Percentiles rank a stretch among this genome's conserved stretches.
Evolutionary conservation across 345 rosid species (phyloP).

Genomic region (Brassica cretica): DNA sequence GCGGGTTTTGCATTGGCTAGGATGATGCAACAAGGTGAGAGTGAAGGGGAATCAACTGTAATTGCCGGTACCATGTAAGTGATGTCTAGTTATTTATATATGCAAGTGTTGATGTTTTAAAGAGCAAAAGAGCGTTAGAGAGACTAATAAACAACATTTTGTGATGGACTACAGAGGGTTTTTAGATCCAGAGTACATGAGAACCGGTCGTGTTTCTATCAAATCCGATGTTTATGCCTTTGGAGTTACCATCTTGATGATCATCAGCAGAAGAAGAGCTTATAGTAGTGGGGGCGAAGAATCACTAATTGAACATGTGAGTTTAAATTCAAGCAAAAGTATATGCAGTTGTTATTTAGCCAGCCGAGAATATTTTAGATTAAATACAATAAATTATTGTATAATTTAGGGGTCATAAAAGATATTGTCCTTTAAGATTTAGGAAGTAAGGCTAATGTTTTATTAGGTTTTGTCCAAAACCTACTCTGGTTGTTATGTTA

Average conservation of each 20-base stretch:
- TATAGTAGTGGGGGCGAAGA: neutral
- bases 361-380: neutral
- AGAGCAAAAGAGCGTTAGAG: neutral
- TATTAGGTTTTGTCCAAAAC: neutral
- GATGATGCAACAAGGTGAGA: constrained; percentile 19
- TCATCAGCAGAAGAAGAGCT: constrained; percentile 19
- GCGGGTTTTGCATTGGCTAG: constrained; percentile 24
- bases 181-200: neutral
- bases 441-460: neutral
- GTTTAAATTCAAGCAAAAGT: constrained; percentile 3
- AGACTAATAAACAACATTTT: neutral
- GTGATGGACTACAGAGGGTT: constrained; percentile 7
- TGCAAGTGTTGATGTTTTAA: neutral
- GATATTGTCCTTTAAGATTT: neutral
- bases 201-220: constrained; percentile 1
- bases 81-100: neutral
- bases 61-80: constrained; percentile 17
- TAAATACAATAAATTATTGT: neutral
- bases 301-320: constrained; percentile 8
- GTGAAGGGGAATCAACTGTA: neutral
- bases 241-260: constrained; percentile 31
- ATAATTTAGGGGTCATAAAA: neutral
- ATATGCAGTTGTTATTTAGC: neutral
- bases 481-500: neutral
- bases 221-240: constrained; percentile 38